Conservation (phyloP, 768 basidiomycete species). For the Boletus tomentosulus region DNA sequence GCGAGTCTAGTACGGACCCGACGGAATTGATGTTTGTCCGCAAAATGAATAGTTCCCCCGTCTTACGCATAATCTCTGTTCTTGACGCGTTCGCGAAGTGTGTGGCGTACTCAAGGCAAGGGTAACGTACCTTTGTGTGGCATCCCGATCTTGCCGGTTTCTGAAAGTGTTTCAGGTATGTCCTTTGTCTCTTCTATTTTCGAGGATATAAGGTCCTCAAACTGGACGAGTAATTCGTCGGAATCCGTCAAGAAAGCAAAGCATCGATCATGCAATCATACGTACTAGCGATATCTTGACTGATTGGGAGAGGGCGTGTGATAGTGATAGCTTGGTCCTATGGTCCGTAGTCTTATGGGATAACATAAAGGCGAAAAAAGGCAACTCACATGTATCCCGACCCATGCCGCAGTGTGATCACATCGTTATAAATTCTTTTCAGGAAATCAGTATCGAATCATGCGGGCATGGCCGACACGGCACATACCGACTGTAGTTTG, state of each 20-base stretch:
- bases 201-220: constrained; percentile 86
- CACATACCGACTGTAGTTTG: constrained; percentile 86
- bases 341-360: constrained; percentile 5
- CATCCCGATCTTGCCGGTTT: constrained; percentile 93
- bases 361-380: constrained; percentile 10
- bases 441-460: constrained; percentile 31
- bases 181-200: constrained; percentile 97
- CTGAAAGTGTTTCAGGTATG: constrained; percentile 88
- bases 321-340: constrained; percentile 94
- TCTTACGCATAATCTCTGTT: constrained; percentile 94
- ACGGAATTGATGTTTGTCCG: constrained; percentile 94
- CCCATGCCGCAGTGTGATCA: constrained; percentile 90
- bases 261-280: constrained; percentile 14
- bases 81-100: constrained; percentile 12
- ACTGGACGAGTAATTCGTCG: constrained; percentile 39
- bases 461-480: neutral
- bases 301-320: constrained; percentile 92
- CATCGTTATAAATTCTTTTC: constrained; percentile 91
- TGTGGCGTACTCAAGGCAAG: constrained; percentile 1
- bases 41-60: constrained; percentile 89
- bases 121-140: constrained; percentile 63
- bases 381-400: constrained; percentile 86
- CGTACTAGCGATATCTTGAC: constrained; percentile 91
- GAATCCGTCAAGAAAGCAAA: neutral
- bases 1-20: constrained; percentile 94